Conservation (phyloP, 2,329 filamentous ascomycete genomes). For the Aspergillus calidoustus region DNA sequence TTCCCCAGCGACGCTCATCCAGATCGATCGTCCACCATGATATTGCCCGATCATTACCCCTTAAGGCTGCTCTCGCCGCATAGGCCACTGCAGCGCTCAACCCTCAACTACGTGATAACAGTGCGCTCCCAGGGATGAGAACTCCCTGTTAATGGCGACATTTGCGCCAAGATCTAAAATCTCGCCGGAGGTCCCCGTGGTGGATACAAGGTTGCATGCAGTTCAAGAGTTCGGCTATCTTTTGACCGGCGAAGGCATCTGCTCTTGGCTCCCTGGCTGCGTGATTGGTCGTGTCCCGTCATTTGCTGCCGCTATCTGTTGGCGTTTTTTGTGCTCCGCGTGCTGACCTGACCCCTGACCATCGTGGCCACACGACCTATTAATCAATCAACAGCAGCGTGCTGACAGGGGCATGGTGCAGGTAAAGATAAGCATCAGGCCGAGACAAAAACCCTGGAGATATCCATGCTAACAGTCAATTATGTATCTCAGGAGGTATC, state of each 20-base stretch:
- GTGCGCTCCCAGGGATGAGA: not conserved
- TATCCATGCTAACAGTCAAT: not conserved
- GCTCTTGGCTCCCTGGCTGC: not conserved
- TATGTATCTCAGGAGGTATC: not conserved
- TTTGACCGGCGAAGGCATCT: not conserved
- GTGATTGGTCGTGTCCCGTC: slow-evolving; percentile 7
- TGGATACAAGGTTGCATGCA: slow-evolving; percentile 17
- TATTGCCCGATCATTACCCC: not conserved
- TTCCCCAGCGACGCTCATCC: not conserved
- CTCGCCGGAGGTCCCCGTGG: slow-evolving; percentile 13
- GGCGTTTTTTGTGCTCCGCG: slow-evolving; percentile 1
- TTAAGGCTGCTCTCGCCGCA: not conserved
- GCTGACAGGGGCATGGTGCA: not conserved
- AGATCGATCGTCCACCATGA: not conserved
- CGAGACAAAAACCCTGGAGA: not conserved
- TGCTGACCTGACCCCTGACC: slow-evolving; percentile 6
- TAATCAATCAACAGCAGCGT: not conserved
- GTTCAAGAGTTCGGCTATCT: slow-evolving; percentile 15
- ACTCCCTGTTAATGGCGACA: not conserved
- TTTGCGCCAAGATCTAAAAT: slow-evolving; percentile 11
- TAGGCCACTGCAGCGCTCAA: not conserved
- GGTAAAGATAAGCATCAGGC: slow-evolving; percentile 3
- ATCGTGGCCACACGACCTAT: slow-evolving; percentile 12
- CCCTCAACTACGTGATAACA: not conserved
- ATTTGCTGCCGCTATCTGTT: slow-evolving; percentile 7